Evolutionary conservation across 305 asterid species (phyloP).

Genomic region (Fraxinus floribunda): DNA sequence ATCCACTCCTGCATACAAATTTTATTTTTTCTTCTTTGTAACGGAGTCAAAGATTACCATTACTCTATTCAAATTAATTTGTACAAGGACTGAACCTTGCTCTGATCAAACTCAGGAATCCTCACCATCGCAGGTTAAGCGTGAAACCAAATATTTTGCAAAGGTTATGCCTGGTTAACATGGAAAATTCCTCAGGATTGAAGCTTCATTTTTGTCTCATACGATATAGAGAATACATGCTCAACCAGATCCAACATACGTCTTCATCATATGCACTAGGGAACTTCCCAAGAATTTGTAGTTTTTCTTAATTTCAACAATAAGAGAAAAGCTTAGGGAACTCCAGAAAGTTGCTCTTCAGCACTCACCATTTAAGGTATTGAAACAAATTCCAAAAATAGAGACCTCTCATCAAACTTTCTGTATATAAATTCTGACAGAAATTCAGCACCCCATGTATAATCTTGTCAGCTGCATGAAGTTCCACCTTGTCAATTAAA

Average conservation of each 20-base stretch:
- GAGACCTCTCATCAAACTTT: neutral
- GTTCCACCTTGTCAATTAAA: neutral
- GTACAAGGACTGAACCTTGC: neutral
- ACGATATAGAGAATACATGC: neutral
- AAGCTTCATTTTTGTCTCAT: neutral
- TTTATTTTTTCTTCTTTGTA: neutral
- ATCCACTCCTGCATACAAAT: neutral
- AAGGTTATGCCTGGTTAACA: neutral
- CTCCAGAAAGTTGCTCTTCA: neutral
- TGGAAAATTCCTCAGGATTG: neutral
- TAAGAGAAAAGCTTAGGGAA: neutral
- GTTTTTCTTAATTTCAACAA: neutral
- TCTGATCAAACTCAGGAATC: conserved; percentile 1
- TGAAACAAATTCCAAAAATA: neutral
- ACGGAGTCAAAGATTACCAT: neutral
- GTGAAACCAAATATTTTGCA: neutral
- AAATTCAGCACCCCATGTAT: neutral
- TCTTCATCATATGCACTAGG: neutral
- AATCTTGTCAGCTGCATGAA: neutral
- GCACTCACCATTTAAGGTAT: neutral
- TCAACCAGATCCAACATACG: neutral
- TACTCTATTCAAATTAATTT: neutral
- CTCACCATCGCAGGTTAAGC: neutral
- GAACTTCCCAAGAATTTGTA: neutral
- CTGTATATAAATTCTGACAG: neutral